Conservation (phyloP, 2,329 filamentous ascomycete species). For the Fusarium globosum region DNA sequence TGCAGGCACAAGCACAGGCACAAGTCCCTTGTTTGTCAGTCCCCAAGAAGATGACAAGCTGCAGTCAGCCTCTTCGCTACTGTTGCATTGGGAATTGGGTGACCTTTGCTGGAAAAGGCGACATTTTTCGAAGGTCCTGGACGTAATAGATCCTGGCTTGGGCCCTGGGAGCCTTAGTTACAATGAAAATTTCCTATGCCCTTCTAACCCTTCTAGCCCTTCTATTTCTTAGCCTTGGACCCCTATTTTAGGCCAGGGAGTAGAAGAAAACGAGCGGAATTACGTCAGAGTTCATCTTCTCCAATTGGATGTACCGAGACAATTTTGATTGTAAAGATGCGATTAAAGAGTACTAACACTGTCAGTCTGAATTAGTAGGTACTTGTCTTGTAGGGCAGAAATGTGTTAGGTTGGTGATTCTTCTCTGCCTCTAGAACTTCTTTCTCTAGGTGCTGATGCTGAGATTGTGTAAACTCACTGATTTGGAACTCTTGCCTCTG, state of each 20-base stretch:
- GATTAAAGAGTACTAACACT: not conserved
- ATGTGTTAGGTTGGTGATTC: not conserved
- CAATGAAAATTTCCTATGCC: not conserved
- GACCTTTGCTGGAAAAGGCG: not conserved
- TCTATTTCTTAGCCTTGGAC: conserved; percentile 11
- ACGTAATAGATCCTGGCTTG: not conserved
- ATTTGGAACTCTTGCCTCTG: not conserved
- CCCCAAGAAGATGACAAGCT: conserved; percentile 19
- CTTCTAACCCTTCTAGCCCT: not conserved
- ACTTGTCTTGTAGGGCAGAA: not conserved
- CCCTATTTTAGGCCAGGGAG: not conserved
- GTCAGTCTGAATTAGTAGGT: not conserved
- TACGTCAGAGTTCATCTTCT: conserved; percentile 30
- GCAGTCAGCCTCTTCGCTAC: conserved; percentile 26
- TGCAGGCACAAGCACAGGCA: conserved; percentile 10
- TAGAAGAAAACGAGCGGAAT: conserved; percentile 2
- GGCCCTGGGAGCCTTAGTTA: not conserved
- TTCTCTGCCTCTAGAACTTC: not conserved
- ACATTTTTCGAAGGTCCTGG: not conserved
- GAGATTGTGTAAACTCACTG: not conserved
- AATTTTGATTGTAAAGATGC: conserved; percentile 2
- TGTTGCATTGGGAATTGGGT: conserved; percentile 12
- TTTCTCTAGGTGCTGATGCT: not conserved
- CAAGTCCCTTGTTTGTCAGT: conserved; percentile 8
- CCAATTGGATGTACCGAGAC: conserved; percentile 1